Evolutionary conservation across 441 rosid genomes (phyloP).

Genomic region (Kokia cookei): DNA sequence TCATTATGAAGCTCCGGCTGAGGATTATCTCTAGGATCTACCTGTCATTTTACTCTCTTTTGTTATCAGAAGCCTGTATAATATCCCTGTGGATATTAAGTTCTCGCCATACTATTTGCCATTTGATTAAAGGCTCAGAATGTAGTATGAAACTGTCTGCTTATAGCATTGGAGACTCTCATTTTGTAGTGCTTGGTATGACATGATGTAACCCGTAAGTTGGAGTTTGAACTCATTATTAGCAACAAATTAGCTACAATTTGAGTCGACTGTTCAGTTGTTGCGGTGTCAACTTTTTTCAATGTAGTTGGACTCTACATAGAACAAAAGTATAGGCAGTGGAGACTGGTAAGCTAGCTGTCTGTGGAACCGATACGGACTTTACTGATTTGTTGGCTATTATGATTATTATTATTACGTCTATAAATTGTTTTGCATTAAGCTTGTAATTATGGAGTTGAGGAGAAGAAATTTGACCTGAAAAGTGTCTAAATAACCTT

Average conservation of each 20-base stretch:
- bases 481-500: not conserved
- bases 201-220: not conserved
- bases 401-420: not conserved
- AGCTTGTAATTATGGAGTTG: not conserved
- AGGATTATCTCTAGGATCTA: not conserved
- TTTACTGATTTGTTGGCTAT: not conserved
- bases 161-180: not conserved
- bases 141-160: not conserved
- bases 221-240: not conserved
- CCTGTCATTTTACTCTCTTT: not conserved
- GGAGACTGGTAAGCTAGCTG: not conserved
- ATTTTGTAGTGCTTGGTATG: not conserved
- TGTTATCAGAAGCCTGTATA: not conserved
- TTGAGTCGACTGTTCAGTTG: not conserved
- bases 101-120: not conserved
- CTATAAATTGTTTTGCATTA: not conserved
- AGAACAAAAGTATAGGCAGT: not conserved
- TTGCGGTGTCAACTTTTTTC: not conserved
- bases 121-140: not conserved
- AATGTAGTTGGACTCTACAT: not conserved
- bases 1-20: not conserved
- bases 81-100: not conserved
- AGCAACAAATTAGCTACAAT: not conserved
- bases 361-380: not conserved
- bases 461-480: not conserved